These are phyloP conservation scores for Citrus unshiu DNA, from an alignment of 345 rosid species.

Conservation along the genomic window DNA sequence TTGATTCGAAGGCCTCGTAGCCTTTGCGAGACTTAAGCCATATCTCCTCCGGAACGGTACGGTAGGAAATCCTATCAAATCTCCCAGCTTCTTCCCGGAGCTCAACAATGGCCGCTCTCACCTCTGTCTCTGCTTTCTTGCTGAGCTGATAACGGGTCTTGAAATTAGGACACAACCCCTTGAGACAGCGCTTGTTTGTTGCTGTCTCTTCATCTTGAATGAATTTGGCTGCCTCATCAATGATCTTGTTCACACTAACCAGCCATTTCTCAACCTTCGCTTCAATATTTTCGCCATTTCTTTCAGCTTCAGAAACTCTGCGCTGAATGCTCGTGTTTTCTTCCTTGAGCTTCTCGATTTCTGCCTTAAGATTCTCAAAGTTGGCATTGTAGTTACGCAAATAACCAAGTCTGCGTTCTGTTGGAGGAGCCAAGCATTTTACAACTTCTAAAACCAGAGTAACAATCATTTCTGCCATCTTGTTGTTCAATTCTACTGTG, in stretches of 20 bases:
- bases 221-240: not conserved
- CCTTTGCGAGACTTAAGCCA: not conserved
- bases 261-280: slow-evolving; percentile 3
- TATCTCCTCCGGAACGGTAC: not conserved
- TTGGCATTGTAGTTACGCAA: not conserved
- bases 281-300: not conserved
- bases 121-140: not conserved
- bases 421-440: not conserved
- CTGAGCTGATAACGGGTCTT: not conserved
- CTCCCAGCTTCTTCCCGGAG: not conserved
- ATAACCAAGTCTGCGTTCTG: not conserved
- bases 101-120: not conserved
- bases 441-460: not conserved
- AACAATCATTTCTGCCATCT: not conserved
- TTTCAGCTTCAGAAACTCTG: slow-evolving; percentile 1
- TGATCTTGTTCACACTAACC: not conserved
- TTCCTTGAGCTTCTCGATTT: not conserved
- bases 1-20: slow-evolving; percentile 16
- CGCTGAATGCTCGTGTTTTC: not conserved
- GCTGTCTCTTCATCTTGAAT: not conserved
- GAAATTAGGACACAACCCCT: slow-evolving; percentile 4
- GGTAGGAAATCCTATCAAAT: not conserved
- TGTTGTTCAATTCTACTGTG: too few species aligned
- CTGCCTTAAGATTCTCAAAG: not conserved
- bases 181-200: not conserved